Evolutionary conservation across 345 rosid genomes (phyloP).

Genomic region (Eucalyptus sp.): DNA sequence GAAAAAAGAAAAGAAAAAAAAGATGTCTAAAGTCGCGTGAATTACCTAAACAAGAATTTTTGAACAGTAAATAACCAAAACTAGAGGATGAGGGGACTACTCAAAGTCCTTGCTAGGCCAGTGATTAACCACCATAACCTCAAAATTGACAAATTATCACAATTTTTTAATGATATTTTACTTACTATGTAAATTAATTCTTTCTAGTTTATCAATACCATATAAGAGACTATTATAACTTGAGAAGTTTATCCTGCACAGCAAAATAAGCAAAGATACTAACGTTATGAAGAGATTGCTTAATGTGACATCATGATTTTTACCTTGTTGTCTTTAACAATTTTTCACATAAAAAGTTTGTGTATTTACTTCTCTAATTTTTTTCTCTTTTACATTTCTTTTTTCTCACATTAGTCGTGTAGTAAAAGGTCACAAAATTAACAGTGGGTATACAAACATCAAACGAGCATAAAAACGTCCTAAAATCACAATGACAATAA

Average conservation of each 20-base stretch:
- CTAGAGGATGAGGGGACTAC: background rate
- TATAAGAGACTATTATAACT: background rate
- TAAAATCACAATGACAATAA: background rate
- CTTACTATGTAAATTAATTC: background rate
- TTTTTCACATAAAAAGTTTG: background rate
- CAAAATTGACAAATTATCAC: background rate
- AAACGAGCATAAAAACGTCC: background rate
- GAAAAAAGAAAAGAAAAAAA: no score
- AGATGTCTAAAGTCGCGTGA: background rate
- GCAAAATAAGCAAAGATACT: background rate
- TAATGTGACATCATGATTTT: background rate
- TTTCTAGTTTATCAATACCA: background rate
- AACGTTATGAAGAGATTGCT: accelerated
- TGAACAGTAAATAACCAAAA: background rate
- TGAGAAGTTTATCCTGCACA: background rate
- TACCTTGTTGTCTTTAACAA: background rate
- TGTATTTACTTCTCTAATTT: background rate
- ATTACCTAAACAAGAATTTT: background rate
- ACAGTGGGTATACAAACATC: background rate
- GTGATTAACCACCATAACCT: background rate
- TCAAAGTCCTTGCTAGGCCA: background rate
- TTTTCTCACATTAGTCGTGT: background rate
- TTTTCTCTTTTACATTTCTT: background rate
- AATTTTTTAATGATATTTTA: background rate
- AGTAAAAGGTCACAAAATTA: background rate